These are phyloP conservation scores for Plasmodium berghei DNA, from an alignment of 169 alveolate species.

Conservation along the genomic window DNA sequence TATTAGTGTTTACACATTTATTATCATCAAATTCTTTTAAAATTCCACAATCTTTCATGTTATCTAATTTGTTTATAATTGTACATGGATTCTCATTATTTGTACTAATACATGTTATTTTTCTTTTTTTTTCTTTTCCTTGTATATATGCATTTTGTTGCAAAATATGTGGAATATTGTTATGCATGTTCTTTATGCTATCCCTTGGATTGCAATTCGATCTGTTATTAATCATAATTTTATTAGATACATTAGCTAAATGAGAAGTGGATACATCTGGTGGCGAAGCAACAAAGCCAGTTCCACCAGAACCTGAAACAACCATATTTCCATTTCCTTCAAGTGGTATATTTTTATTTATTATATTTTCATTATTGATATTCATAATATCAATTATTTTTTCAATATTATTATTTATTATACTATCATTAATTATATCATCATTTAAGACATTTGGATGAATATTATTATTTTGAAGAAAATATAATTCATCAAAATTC, in stretches of 20 bases:
- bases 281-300: too few species aligned
- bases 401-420: slow-evolving; percentile 28
- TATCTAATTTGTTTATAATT: not conserved
- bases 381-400: slow-evolving; percentile 72
- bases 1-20: too few species aligned
- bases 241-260: too few species aligned
- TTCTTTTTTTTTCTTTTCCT: slow-evolving; percentile 46
- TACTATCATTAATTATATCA: slow-evolving; percentile 28
- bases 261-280: too few species aligned
- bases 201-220: not conserved
- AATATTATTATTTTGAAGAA: slow-evolving; percentile 18
- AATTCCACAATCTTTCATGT: too few species aligned
- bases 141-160: not conserved
- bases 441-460: slow-evolving; percentile 24
- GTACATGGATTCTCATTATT: not conserved
- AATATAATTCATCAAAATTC: slow-evolving; percentile 14
- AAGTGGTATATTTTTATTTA: not conserved
- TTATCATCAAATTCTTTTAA: too few species aligned
- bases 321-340: not conserved
- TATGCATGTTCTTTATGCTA: not conserved
- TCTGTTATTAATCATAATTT: too few species aligned
- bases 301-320: too few species aligned
- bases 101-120: slow-evolving; percentile 9
- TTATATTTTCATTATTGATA: slow-evolving; percentile 25
- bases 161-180: not conserved